Evolutionary conservation across 257 asterid species (phyloP), one percentile per base, ranked within the genome.

Genomic region (Solanum gracilifrons): DNA sequence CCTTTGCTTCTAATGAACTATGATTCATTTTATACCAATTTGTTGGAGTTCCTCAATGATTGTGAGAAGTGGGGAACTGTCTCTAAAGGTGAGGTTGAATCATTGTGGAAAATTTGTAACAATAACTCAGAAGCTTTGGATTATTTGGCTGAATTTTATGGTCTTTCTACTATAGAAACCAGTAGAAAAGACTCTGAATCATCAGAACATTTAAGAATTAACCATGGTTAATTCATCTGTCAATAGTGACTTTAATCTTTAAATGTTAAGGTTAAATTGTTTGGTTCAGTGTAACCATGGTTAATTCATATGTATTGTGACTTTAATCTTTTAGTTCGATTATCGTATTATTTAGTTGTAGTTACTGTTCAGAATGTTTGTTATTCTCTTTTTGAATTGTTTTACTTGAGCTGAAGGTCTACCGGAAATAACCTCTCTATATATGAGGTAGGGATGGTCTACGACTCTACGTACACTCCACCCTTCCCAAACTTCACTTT

Each of bases 1-100:
- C 99, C 99, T 3, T 93, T 95, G 84, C 87, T 97, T 86, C 71
- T 95, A 90, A 95, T 97, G 99, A 97, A 95, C 92, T 97, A 95
- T 46, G 96, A 94, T 84, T 91, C 94, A 0, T 97, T 95, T 85
- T 95, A 95, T 91, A 88, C 95, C 9, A 97, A 95, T 90, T 77
- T 97, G 91, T 90, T 97, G 0, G 98, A 93, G n/a, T 95, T 97
- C 39, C 93, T 97, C 21, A 91, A 86, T 13, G 94, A 93, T 25
- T 95, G 97, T 60, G 99, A 95, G 94, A 91, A 86, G 5, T 91
- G 94, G 95, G 99, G 97, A 21, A 92, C 96, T 33, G 92, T 95
- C 87, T 92, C 95, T 6, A 89, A 90, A 21, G 96, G 95, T 29
- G 99, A 95, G 87, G 94, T 94, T 86, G 89, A 95, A 4, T 91